Evolutionary conservation across 345 rosid species (phyloP).

Genomic region (Limnanthes douglasii): DNA sequence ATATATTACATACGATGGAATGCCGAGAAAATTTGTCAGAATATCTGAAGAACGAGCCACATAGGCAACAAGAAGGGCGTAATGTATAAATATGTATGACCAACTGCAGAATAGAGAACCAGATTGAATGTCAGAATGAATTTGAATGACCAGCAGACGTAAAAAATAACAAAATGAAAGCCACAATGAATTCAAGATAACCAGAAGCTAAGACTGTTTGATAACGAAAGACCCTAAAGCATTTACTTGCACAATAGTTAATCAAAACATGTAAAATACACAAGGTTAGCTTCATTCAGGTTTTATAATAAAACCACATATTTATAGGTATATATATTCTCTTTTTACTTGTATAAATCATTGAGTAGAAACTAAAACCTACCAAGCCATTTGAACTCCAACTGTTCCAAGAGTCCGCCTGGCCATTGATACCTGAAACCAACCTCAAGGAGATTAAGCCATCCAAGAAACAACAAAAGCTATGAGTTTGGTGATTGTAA

Average conservation of each 20-base stretch:
- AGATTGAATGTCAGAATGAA: constrained; percentile 8
- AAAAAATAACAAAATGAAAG: no score
- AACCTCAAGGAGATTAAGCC: constrained; percentile 3
- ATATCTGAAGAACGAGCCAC: constrained; percentile 95
- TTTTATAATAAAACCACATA: constrained; percentile 2
- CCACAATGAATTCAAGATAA: not conserved
- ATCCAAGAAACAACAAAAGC: no score
- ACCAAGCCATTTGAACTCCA: constrained; percentile 91
- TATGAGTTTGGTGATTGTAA: no score
- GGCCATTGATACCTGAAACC: constrained; percentile 87
- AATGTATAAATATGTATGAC: constrained; percentile 86
- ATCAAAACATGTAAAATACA: constrained; percentile 2
- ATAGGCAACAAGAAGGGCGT: constrained; percentile 80
- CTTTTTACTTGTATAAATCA: no score
- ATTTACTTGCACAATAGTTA: not conserved
- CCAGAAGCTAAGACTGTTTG: not conserved
- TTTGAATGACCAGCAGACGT: no score
- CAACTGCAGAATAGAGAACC: constrained; percentile 45
- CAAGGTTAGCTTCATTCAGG: not conserved
- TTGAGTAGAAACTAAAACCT: constrained; percentile 12
- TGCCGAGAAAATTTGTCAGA: constrained; percentile 52
- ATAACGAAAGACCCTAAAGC: not conserved
- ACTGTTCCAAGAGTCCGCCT: constrained; percentile 62
- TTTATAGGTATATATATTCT: no score
- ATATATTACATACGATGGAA: constrained; percentile 45